Percentiles rank a stretch among this genome's conserved stretches.
phyloP scores from a whole-genome alignment of 192 early-diverging fungal species.

The Physocladia obscura region DNA sequence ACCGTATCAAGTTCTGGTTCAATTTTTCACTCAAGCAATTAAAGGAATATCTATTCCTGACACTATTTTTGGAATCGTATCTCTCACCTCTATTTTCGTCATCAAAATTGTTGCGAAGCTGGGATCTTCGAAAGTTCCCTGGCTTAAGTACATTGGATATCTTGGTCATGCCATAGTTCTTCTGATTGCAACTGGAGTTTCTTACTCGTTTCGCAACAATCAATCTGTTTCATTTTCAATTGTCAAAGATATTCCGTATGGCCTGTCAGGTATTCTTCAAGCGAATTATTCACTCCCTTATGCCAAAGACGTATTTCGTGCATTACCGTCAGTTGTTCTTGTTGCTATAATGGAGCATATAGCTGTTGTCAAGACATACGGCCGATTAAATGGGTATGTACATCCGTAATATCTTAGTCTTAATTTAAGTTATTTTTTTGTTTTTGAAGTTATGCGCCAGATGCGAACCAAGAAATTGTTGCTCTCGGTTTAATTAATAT shows the following conservation, averaged over 20 bases:
- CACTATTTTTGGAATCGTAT: slow-evolving; percentile 50
- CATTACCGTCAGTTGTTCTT: slow-evolving; percentile 66
- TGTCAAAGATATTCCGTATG: slow-evolving; percentile 71
- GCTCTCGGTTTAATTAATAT: slow-evolving; percentile 85
- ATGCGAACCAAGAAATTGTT: slow-evolving; percentile 86
- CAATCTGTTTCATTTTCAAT: slow-evolving; percentile 47
- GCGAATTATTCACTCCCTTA: slow-evolving; percentile 43
- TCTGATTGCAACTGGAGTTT: slow-evolving; percentile 70
- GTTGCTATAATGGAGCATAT: slow-evolving; percentile 87
- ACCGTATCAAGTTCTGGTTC: slow-evolving; percentile 73
- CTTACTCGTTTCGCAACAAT: slow-evolving; percentile 59
- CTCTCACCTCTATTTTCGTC: slow-evolving; percentile 44
- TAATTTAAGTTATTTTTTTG: too few relatives aligned
- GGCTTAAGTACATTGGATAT: slow-evolving; percentile 65
- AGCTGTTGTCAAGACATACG: slow-evolving; percentile 85
- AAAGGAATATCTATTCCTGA: slow-evolving; percentile 46
- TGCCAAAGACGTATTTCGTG: slow-evolving; percentile 28
- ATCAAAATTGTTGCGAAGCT: slow-evolving; percentile 23
- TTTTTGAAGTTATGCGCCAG: too few relatives aligned
- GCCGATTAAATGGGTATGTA: slow-evolving; percentile 81
- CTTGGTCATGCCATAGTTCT: slow-evolving; percentile 73
- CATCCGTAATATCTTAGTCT: too few relatives aligned
- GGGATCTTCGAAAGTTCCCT: neutral
- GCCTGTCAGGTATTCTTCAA: slow-evolving; percentile 52
- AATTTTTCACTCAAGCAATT: slow-evolving; percentile 45